These are phyloP conservation scores for Fusarium falciforme DNA, from an alignment of 2,329 filamentous ascomycete species.

Conservation along the genomic window DNA sequence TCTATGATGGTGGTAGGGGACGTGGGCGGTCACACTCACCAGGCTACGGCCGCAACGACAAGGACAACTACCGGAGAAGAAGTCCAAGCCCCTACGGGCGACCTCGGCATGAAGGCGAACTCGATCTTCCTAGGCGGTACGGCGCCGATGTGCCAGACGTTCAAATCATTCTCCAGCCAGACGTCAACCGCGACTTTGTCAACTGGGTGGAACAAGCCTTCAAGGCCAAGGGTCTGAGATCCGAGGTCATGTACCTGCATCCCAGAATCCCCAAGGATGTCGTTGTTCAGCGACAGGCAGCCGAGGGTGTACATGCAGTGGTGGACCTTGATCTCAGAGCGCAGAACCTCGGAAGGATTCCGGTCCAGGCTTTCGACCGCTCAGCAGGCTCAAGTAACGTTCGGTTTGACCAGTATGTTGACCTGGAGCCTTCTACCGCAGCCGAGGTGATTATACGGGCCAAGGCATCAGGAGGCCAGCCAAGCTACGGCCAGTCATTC, in stretches of 20 bases:
- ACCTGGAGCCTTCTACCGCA: conserved; percentile 81
- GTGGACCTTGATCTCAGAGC: conserved; percentile 78
- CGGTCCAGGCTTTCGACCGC: conserved; percentile 87
- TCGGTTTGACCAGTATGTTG: conserved; percentile 87
- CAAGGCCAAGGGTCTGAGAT: conserved; percentile 74
- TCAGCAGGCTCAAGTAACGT: conserved; percentile 79
- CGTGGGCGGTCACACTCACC: conserved; percentile 79
- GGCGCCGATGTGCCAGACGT: conserved; percentile 87
- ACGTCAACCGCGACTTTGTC: conserved; percentile 83
- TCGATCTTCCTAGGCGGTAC: conserved; percentile 79
- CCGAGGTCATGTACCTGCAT: conserved; percentile 83
- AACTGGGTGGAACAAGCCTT: conserved; percentile 85
- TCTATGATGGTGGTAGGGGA: conserved; percentile 54
- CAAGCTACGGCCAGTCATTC: conserved; percentile 48
- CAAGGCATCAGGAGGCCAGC: conserved; percentile 58
- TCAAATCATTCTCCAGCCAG: conserved; percentile 84
- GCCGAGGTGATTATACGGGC: conserved; percentile 83
- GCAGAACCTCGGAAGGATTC: conserved; percentile 78
- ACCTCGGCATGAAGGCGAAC: conserved; percentile 63
- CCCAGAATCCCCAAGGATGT: conserved; percentile 80
- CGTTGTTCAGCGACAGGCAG: conserved; percentile 85
- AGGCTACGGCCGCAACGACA: conserved; percentile 55
- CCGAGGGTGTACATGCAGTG: conserved; percentile 90
- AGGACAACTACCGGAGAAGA: conserved; percentile 71
- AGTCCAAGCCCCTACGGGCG: conserved; percentile 74